Base-by-base conservation (phyloP, 371 early-diverging fungal species). In the Rhizopus stolonifer region DNA sequence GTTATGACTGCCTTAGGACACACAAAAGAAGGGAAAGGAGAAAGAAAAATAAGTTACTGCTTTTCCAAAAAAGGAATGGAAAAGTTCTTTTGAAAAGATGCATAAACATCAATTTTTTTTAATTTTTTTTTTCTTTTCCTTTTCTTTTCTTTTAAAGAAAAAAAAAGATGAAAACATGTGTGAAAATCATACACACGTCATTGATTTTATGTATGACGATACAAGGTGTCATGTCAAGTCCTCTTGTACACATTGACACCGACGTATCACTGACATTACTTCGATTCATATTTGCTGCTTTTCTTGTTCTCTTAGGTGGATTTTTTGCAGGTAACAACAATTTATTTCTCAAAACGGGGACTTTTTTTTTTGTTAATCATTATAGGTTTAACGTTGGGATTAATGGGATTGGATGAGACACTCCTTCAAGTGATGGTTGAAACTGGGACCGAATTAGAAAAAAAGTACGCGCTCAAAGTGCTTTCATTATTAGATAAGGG, bases 341-440 rank as follows among this genome's bases (percentile, higher is more conserved):
- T 26, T 14, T 39, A 13, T 24, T 19, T 31, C 18, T 7, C 19
- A n/a, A n/a, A n/a, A n/a, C n/a, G n/a, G n/a, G n/a, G n/a, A n/a
- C n/a, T n/a, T n/a, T n/a, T n/a, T n/a, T 3, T 14, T 15, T 48
- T 11, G 2, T 36, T 2, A 17, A 29, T 7, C 4, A 29, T 29
- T 14, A 31, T 65, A 89, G 90, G 93, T 11, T 61, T 93, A 45
- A 93, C 93, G 1, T 81, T 93, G 51, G 93, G 93, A 4, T 62
- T 91, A 32, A 88, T 93, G 90, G 88, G 88, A 3, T 64, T 86
- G 48, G 87, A 84, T 42, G 80, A 80, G 46, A 85, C 85, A 2
- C 82, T 83, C 42, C 65, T 87, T 34, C 82, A 85, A 46, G 85
- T 87, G 32, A 70, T 87, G 49, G 81, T 80, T 58, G 79, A 71